A percentile compares a stretch with the other conserved stretches of the same genome.
Evolutionary conservation across 2,329 filamentous ascomycete genomes (phyloP).

Genomic region (Penicillium sp.): DNA sequence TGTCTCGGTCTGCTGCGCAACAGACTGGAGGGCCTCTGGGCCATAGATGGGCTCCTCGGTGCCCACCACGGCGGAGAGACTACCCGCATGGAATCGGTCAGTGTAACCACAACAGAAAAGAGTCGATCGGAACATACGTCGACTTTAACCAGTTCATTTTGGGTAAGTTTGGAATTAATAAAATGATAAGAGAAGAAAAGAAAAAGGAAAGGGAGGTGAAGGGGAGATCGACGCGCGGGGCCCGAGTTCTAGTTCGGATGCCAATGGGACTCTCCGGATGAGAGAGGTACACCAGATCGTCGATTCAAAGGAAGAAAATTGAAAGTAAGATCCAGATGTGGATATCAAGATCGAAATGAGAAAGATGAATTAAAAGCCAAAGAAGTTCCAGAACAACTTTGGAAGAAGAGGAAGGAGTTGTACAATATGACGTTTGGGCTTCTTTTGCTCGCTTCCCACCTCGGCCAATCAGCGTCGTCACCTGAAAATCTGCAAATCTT

Average conservation of each 20-base stretch:
- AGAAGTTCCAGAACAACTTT: neutral
- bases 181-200: constrained; percentile 7
- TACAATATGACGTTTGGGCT: constrained; percentile 22
- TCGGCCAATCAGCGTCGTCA: constrained; percentile 19
- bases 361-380: neutral
- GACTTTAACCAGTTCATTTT: constrained; percentile 93
- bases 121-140: constrained; percentile 58
- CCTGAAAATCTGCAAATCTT: constrained; percentile 20
- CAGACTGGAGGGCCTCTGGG: constrained; percentile 78
- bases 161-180: neutral
- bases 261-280: constrained; percentile 14
- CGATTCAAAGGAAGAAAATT: neutral
- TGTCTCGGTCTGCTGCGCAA: constrained; percentile 74
- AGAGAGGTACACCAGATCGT: constrained; percentile 1
- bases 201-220: constrained; percentile 23
- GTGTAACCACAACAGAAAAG: constrained; percentile 14
- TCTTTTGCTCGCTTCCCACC: constrained; percentile 23
- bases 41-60: constrained; percentile 97
- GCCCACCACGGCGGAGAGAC: constrained; percentile 75
- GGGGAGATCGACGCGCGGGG: constrained; percentile 35
- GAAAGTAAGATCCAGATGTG: neutral
- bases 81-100: constrained; percentile 52
- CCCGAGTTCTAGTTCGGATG: constrained; percentile 27
- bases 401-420: neutral
- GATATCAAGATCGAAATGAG: neutral